Evolutionary conservation across 768 basidiomycete species (phyloP).

Genomic region (Lactarius pseudohatsudake): DNA sequence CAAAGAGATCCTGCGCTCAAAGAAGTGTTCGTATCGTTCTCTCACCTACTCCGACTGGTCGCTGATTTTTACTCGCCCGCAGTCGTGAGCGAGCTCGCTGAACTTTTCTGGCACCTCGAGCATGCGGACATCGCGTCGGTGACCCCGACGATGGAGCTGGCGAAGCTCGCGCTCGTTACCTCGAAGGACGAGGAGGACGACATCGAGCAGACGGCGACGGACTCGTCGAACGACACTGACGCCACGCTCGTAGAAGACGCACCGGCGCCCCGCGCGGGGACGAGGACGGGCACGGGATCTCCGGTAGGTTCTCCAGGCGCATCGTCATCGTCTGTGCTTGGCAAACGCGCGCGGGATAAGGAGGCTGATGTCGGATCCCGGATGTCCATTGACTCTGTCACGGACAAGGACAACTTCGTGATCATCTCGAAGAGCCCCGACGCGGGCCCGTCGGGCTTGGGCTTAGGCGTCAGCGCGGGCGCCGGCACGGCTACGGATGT

Average conservation of each 20-base stretch:
- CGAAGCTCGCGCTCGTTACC: conserved; percentile 88
- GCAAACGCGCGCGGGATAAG: conserved; percentile 59
- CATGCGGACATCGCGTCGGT: conserved; percentile 63
- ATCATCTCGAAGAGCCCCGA: conserved; percentile 40
- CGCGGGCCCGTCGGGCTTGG: conserved; percentile 20
- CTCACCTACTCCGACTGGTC: conserved; percentile 20
- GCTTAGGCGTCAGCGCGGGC: not conserved
- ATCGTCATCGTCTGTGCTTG: conserved; percentile 47
- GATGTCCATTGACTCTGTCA: conserved; percentile 59
- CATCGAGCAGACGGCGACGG: conserved; percentile 68
- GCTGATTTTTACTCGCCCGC: conserved; percentile 6
- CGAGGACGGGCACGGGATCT: conserved; percentile 32
- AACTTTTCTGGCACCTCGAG: conserved; percentile 76
- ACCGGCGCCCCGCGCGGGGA: conserved; percentile 26
- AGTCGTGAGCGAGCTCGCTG: conserved; percentile 82
- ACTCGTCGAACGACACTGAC: conserved; percentile 84
- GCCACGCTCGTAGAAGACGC: conserved; percentile 85
- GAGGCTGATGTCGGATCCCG: conserved; percentile 31
- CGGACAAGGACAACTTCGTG: conserved; percentile 46
- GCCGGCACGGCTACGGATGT: conserved; percentile 32
- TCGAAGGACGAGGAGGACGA: conserved; percentile 88
- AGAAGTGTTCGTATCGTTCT: conserved; percentile 60
- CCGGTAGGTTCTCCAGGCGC: conserved; percentile 33
- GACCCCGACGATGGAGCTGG: conserved; percentile 82
- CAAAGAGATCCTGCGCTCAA: conserved; percentile 79